These are phyloP conservation scores for Austroboletus niveus DNA, from an alignment of 1,284 basidiomycete species.

Conservation along the genomic window DNA sequence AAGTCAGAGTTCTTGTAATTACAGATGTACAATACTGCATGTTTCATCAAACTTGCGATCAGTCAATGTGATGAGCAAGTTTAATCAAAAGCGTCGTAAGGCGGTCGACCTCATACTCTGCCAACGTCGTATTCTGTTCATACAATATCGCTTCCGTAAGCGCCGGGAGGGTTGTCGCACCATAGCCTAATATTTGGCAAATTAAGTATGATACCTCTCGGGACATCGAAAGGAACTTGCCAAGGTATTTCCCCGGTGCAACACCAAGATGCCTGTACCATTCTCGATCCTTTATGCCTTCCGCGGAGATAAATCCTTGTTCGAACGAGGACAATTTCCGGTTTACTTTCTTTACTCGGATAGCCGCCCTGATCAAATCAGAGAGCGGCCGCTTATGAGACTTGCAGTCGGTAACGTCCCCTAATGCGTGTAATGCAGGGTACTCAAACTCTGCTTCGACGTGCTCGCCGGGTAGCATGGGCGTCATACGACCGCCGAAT, in stretches of 20 bases:
- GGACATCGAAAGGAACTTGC: conserved; percentile 39
- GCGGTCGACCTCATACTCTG: conserved; percentile 64
- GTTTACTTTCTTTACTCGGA: conserved; percentile 67
- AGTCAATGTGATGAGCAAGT: conserved; percentile 45
- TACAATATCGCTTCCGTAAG: conserved; percentile 78
- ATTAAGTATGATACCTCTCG: not conserved
- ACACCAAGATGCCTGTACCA: conserved; percentile 88
- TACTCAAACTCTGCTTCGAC: conserved; percentile 16
- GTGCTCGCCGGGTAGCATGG: conserved; percentile 6
- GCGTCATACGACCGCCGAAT: not conserved
- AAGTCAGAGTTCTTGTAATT: conserved; percentile 24
- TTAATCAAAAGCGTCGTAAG: conserved; percentile 54
- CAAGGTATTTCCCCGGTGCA: conserved; percentile 88
- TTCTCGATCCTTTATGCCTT: conserved; percentile 76
- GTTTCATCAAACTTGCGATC: not conserved
- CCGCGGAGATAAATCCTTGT: conserved; percentile 78
- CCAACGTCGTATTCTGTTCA: conserved; percentile 62
- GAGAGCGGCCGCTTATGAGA: conserved; percentile 5
- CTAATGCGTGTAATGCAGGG: conserved; percentile 3
- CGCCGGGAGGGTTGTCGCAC: conserved; percentile 82
- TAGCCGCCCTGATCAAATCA: conserved; percentile 59
- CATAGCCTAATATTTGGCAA: conserved; percentile 58
- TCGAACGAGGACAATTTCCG: conserved; percentile 76
- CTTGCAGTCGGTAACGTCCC: conserved; percentile 4
- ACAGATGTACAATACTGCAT: not conserved